Evolutionary conservation across 768 basidiomycete species (phyloP).

Genomic region (Mycena filopes): DNA sequence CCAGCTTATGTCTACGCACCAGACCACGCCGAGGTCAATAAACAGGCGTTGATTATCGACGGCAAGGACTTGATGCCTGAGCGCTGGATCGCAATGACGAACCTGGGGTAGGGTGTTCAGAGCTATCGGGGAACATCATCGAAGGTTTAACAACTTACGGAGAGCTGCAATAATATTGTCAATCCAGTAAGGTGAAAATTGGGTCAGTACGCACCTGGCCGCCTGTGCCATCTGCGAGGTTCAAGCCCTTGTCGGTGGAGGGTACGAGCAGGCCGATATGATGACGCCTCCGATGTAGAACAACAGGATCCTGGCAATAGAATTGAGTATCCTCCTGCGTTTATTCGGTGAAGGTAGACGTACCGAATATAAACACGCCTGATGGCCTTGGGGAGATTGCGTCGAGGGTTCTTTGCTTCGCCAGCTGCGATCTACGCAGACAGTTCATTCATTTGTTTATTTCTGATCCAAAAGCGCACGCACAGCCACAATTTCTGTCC

Average conservation of each 20-base stretch:
- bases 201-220: conserved; percentile 60
- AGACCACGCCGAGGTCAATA: no score
- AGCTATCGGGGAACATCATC: no score
- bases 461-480: conserved; percentile 10
- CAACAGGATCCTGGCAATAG: conserved; percentile 51
- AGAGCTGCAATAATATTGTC: conserved; percentile 51
- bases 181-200: conserved; percentile 37
- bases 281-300: conserved; percentile 61
- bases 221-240: conserved; percentile 68
- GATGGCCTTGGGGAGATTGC: conserved; percentile 71
- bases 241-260: conserved; percentile 67
- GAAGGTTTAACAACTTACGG: conserved; percentile 50
- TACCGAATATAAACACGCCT: conserved; percentile 76
- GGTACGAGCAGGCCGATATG: conserved; percentile 89
- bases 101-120: conserved; percentile 43
- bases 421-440: conserved; percentile 78
- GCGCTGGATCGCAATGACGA: conserved; percentile 86
- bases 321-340: no score
- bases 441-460: conserved; percentile 21
- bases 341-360: no score
- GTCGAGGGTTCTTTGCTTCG: conserved; percentile 88
- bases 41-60: conserved; percentile 55
- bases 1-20: no score
- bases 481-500: conserved; percentile 94
- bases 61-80: conserved; percentile 92